A percentile compares a stretch with the other conserved stretches of the same genome.
These are phyloP conservation scores for Pythium periplocum DNA, from an alignment of 352 stramenopile genomes.

Conservation along the genomic window DNA sequence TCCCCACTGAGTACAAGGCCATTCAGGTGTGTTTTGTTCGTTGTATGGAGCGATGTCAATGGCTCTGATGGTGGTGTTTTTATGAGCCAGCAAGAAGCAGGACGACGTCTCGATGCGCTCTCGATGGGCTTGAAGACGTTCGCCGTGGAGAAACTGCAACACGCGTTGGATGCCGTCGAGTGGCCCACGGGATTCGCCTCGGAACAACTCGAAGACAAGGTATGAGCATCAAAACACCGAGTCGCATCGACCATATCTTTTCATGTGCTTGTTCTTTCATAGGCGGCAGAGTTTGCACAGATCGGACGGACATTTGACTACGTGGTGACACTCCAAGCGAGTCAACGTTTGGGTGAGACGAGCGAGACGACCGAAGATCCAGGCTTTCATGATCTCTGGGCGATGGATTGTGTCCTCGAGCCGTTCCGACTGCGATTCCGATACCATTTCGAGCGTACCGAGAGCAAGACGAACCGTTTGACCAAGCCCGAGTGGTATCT, in stretches of 20 bases:
- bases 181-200: slow-evolving; percentile 39
- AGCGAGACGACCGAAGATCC: neutral
- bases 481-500: slow-evolving; percentile 77
- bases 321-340: slow-evolving; percentile 52
- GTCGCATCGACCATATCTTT: neutral
- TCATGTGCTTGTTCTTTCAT: neutral
- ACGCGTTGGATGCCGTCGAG: slow-evolving; percentile 29
- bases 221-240: neutral
- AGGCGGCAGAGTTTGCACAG: slow-evolving; percentile 3
- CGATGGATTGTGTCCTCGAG: slow-evolving; percentile 57
- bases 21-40: slow-evolving; percentile 20
- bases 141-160: slow-evolving; percentile 48
- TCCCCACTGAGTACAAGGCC: slow-evolving; percentile 39
- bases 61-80: neutral
- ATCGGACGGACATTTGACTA: slow-evolving; percentile 45
- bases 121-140: slow-evolving; percentile 41
- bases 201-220: slow-evolving; percentile 28
- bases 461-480: slow-evolving; percentile 66
- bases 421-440: slow-evolving; percentile 53
- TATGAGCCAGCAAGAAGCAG: slow-evolving; percentile 31
- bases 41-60: neutral
- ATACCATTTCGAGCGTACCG: slow-evolving; percentile 66
- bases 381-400: slow-evolving; percentile 37
- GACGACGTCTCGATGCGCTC: slow-evolving; percentile 36
- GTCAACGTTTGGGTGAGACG: slow-evolving; percentile 22